phyloP scores from a whole-genome alignment of 257 asterid species.

The Ehretia macrophylla region DNA sequence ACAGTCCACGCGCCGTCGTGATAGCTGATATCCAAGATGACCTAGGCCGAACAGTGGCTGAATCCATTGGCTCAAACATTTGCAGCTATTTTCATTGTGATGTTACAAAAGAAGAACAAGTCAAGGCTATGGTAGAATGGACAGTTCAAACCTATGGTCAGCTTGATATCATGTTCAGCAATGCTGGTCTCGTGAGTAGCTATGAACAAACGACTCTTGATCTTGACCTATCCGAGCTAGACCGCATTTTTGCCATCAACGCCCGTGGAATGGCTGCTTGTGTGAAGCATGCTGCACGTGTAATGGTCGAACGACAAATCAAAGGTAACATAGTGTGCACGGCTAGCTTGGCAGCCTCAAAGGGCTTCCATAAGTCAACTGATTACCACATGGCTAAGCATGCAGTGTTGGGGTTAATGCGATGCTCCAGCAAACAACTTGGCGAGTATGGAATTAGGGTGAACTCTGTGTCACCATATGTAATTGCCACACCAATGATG shows the following conservation, averaged over 20 bases:
- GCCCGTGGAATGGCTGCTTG: constrained; percentile 27
- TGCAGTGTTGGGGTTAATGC: constrained; percentile 32
- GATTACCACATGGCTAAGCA: constrained; percentile 40
- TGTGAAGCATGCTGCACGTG: constrained; percentile 27
- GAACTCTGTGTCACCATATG: constrained; percentile 32
- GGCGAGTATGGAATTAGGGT: constrained; percentile 40
- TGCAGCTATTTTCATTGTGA: no score
- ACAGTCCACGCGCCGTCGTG: no score
- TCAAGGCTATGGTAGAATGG: no score
- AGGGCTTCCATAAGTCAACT: constrained; percentile 3
- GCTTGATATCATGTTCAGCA: no score
- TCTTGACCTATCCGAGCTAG: constrained; percentile 6
- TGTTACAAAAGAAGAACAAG: no score
- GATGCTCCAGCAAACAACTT: constrained; percentile 26
- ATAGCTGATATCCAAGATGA: no score
- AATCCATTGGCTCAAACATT: no score
- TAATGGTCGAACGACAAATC: constrained; percentile 16
- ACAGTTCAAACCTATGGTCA: no score
- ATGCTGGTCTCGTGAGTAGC: no score
- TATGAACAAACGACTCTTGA: no score
- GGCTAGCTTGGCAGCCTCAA: constrained; percentile 19
- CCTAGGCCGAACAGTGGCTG: no score
- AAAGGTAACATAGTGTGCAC: constrained; percentile 20
- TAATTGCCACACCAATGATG: constrained; percentile 21
- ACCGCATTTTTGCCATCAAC: constrained; percentile 23